Base-by-base conservation (phyloP, 257 asterid genomes). In the Gentiana macrophylla region DNA sequence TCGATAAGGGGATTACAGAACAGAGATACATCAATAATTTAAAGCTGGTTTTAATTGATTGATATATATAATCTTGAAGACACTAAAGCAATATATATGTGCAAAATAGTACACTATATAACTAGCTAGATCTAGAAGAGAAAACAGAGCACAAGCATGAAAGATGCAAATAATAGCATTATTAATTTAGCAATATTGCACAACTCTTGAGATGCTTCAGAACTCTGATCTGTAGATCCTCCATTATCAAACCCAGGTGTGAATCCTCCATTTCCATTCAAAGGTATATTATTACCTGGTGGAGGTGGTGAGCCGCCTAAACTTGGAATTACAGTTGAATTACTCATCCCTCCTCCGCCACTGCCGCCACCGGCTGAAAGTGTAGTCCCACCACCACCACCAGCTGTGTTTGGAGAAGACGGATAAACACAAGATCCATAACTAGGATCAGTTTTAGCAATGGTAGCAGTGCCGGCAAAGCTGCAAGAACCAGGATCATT, bases 381-480 rank as follows among this genome's bases (percentile, higher is more conserved):
- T 3, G 53, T 11, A 24, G 24, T 24, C 24, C 24, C 24, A 24
- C 24, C 24, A 24, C 24, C 24, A 58, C 84, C 86, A 48, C 94
- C 94, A 38, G 90, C 86, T 12, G 67, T 49, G 35, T 89, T 84
- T 41, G 8, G 46, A 3, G 9, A 41, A 41, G 9, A 41, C 10
- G 5, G 10, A 35, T 4, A n/a, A 37, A 13, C 1, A 37, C 41
- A 56, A 49, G 5, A 38, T 35, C 12, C 10, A 46, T 9, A 35
- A 91, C 98, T 91, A 65, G 98, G 98, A 63, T 91, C 96, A 63
- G 96, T 87, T 68, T 61, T 84, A 5, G 98, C 95, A 6, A 91
- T 8, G 67, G 80, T 62, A 55, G 98, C 81, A 15, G 87, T 73
- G 65, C 86, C 89, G 59, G 80, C 77, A 63, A 91, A 91, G 15